A percentile compares a stretch with the other conserved stretches of the same genome.
These are phyloP conservation scores for Microsporum canis DNA, from an alignment of 2,329 filamentous ascomycete species.

Conservation along the genomic window DNA sequence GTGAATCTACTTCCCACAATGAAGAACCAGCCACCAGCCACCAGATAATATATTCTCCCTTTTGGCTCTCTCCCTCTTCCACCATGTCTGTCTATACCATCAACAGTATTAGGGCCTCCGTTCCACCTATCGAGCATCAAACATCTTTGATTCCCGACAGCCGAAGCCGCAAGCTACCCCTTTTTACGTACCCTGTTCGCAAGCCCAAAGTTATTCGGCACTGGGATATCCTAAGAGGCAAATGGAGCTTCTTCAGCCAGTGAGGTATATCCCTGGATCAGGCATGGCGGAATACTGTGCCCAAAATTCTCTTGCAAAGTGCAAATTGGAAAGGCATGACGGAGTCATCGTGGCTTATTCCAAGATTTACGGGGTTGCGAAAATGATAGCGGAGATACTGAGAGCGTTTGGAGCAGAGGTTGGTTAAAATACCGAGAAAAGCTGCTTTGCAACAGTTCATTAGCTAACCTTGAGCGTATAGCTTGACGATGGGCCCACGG, in stretches of 20 bases:
- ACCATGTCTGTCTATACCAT: neutral
- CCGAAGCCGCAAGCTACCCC: neutral
- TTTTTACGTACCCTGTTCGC: neutral
- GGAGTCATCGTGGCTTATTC: conserved; percentile 23
- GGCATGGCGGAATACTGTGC: neutral
- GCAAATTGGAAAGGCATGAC: conserved; percentile 18
- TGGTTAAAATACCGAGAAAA: conserved; percentile 8
- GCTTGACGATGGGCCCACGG: conserved; percentile 22
- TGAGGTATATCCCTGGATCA: conserved; percentile 4
- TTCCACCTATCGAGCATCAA: neutral
- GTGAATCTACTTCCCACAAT: neutral
- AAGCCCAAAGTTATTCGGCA: neutral
- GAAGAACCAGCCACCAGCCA: neutral
- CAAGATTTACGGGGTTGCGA: conserved; percentile 28
- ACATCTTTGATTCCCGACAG: neutral
- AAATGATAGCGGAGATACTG: conserved; percentile 25
- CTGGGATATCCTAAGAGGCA: neutral
- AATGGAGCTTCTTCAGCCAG: conserved; percentile 6
- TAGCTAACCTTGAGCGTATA: conserved; percentile 15
- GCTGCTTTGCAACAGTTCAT: neutral
- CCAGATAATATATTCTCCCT: neutral
- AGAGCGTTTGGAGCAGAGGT: conserved; percentile 27
- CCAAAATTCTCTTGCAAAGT: conserved; percentile 11
- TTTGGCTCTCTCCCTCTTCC: neutral
- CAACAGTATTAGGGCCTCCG: neutral